These are phyloP conservation scores for Mycena filopes DNA, from an alignment of 768 basidiomycete genomes.

Conservation along the genomic window DNA sequence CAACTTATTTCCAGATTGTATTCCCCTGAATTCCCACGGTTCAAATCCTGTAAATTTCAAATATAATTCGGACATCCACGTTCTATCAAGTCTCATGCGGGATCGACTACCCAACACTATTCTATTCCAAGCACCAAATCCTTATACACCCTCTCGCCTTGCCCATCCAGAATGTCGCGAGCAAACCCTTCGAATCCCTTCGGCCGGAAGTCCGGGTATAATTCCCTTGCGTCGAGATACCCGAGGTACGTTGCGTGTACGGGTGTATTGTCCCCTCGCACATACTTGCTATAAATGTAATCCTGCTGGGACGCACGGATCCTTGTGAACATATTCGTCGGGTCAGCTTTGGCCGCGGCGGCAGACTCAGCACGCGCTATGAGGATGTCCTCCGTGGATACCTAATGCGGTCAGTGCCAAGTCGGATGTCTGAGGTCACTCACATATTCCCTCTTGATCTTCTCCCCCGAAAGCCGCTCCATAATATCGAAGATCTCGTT, in stretches of 20 bases:
- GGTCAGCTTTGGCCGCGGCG: not conserved
- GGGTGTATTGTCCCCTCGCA: constrained; percentile 43
- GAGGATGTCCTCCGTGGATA: constrained; percentile 8
- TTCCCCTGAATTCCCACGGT: too few relatives aligned
- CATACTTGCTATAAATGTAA: constrained; percentile 39
- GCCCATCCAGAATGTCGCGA: constrained; percentile 16
- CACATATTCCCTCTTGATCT: constrained; percentile 26
- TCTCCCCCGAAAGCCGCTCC: constrained; percentile 39
- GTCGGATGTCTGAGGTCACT: not conserved
- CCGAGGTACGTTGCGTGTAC: constrained; percentile 36
- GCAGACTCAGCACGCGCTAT: not conserved
- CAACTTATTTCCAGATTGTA: too few relatives aligned
- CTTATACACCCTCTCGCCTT: not conserved
- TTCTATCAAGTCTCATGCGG: too few relatives aligned
- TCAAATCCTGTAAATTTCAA: too few relatives aligned
- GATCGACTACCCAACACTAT: too few relatives aligned
- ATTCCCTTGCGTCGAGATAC: constrained; percentile 42
- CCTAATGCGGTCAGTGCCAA: not conserved
- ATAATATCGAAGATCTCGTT: constrained; percentile 36
- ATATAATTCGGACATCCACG: too few relatives aligned
- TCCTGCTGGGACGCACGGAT: not conserved
- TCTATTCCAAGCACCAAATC: too few relatives aligned
- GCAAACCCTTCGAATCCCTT: constrained; percentile 8
- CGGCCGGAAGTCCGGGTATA: constrained; percentile 42
- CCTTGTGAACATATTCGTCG: not conserved